Base-by-base conservation (phyloP, 306 rosid genomes). In the Vicia villosa region DNA sequence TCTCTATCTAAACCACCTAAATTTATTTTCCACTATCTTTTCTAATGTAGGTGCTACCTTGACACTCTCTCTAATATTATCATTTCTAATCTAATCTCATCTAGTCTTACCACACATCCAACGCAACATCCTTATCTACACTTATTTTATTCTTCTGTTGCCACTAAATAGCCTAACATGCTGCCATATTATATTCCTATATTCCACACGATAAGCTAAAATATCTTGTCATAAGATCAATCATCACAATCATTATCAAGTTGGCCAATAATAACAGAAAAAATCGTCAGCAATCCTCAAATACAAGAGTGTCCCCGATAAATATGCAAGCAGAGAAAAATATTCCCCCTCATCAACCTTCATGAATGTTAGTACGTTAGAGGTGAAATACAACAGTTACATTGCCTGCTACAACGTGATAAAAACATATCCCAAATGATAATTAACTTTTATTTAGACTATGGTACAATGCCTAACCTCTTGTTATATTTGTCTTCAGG, bases 401-500 rank as follows among this genome's bases (percentile, higher is more conserved):
- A 67, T 14, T 36, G 68, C 63, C 65, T 62, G 63, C 69, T 67
- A 47, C 28, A 24, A 74, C 4, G 62, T 34, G 73, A 73, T 17
- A 65, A 64, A 63, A 52, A n/a, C 32, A 26, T 32, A 20, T 19
- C 49, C 4, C 28, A 59, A 57, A 69, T 13, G 40, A 65, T n/a
- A 59, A 37, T 61, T 63, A 51, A 65, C 32, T 38, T 56, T 15
- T 4, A 10, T 21, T 52, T 10, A 52, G 20, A 4, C 54, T 32
- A 36, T 10, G 64, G 34, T 54, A 50, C n/a, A 64, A 41, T 4
- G 65, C 46, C 86, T 82, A 60, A 91, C 99, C 99, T 94, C 81
- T 77, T 81, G 79, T 38, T 66, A 71, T 94, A 94, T 42, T 84
- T 83, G 37, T 71, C 87, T 83, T 91, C 97, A 4, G 90, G 91